phyloP scores from a whole-genome alignment of 148 eudicot species.

The Cornus kousa region DNA sequence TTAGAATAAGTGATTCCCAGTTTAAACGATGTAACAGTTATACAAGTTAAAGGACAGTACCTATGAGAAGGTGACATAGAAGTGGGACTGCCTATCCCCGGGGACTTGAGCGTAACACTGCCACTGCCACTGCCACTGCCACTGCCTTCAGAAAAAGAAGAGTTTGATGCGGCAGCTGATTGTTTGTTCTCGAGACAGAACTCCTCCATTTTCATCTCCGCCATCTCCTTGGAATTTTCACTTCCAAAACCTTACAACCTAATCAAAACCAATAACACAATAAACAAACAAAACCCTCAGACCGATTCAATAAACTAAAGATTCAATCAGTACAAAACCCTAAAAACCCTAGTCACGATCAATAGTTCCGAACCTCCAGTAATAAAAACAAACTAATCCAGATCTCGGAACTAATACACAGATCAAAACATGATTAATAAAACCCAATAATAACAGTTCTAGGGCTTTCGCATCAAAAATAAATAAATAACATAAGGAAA shows the following conservation, averaged over 20 bases:
- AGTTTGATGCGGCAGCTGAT: conserved; percentile 68
- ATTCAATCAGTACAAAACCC: background rate
- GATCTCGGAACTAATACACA: conserved; percentile 36
- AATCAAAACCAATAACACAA: conserved; percentile 11
- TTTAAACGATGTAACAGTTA: background rate
- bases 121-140: conserved; percentile 64
- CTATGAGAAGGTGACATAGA: conserved; percentile 64
- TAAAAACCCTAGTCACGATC: conserved; percentile 13
- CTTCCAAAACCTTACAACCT: conserved; percentile 25
- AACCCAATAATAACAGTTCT: conserved; percentile 2
- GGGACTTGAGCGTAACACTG: conserved; percentile 62
- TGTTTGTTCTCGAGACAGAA: conserved; percentile 78
- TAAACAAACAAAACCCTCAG: background rate
- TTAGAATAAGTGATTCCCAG: background rate
- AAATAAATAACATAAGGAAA: background rate
- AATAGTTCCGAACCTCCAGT: conserved; percentile 2
- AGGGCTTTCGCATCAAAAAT: background rate
- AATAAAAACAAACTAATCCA: conserved; percentile 19
- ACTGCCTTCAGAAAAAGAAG: conserved; percentile 70
- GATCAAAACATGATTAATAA: conserved; percentile 24
- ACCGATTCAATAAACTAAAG: background rate
- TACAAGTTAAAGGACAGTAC: conserved; percentile 33
- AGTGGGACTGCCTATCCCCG: conserved; percentile 62
- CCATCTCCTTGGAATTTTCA: conserved; percentile 45
- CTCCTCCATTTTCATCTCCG: conserved; percentile 46